phyloP scores from a whole-genome alignment of 192 early-diverging fungal genomes.

The Cetraspora pellucida region DNA sequence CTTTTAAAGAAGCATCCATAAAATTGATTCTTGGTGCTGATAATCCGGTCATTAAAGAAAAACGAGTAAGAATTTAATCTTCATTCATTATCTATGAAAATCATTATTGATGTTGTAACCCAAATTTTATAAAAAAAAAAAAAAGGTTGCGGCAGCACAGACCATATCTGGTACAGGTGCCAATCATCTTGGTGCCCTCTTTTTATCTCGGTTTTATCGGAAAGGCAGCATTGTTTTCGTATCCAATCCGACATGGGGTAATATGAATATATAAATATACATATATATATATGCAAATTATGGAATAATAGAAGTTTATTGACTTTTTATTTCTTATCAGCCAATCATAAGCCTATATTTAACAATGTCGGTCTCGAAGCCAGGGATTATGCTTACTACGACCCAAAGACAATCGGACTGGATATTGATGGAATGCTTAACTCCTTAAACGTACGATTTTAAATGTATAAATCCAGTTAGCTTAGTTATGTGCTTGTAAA shows the following conservation, averaged over 20 bases:
- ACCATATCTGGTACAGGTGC: conserved; percentile 97
- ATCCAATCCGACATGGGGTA: conserved; percentile 97
- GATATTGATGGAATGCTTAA: conserved; percentile 78
- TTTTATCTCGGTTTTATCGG: conserved; percentile 75
- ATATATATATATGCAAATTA: background rate
- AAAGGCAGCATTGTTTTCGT: conserved; percentile 73
- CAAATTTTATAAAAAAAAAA: background rate
- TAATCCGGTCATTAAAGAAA: conserved; percentile 69
- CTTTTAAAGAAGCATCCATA: conserved; percentile 79
- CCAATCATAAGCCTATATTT: conserved; percentile 91
- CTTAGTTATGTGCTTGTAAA: background rate
- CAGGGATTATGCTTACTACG: conserved; percentile 89
- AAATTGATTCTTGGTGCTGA: conserved; percentile 81
- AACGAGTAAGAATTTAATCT: conserved; percentile 52
- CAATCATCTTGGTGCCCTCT: conserved; percentile 78
- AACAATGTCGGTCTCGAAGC: conserved; percentile 81
- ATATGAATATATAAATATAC: background rate
- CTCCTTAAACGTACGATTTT: conserved; percentile 51
- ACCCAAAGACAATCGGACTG: conserved; percentile 74
- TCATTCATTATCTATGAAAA: background rate
- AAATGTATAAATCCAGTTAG: background rate
- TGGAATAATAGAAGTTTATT: conserved; percentile 17
- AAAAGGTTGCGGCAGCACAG: conserved; percentile 65
- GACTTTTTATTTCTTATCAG: conserved; percentile 36
- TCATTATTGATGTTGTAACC: background rate